phyloP scores from a whole-genome alignment of 2,329 filamentous ascomycete species.

The Nigrospora osmanthi region DNA sequence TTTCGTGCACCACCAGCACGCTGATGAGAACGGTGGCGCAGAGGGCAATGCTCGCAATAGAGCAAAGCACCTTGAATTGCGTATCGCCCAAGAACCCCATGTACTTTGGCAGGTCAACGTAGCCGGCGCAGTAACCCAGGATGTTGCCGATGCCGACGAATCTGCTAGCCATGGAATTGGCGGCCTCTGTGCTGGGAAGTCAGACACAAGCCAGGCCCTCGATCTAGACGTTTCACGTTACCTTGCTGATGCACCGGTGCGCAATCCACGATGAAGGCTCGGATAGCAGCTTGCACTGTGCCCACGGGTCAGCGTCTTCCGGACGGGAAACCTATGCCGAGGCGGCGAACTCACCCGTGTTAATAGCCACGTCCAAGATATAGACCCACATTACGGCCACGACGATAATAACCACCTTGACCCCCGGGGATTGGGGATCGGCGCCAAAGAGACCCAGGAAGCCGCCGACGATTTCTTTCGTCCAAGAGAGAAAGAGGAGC shows the following conservation, averaged over 20 bases:
- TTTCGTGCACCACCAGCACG: constrained; percentile 62
- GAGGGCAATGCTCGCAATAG: constrained; percentile 72
- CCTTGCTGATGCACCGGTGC: constrained; percentile 84
- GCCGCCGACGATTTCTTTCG: constrained; percentile 62
- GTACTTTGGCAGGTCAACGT: constrained; percentile 66
- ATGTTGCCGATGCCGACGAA: constrained; percentile 86
- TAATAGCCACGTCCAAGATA: constrained; percentile 88
- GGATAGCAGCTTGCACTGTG: constrained; percentile 77
- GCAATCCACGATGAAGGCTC: constrained; percentile 90
- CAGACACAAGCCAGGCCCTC: constrained; percentile 3
- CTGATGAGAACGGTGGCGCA: constrained; percentile 63
- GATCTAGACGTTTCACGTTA: constrained; percentile 11
- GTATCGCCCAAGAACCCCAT: constrained; percentile 76
- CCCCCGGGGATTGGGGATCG: constrained; percentile 53
- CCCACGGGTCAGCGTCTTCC: not conserved
- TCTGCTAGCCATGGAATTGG: constrained; percentile 90
- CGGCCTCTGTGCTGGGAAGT: constrained; percentile 48
- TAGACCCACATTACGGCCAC: constrained; percentile 84
- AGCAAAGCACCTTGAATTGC: constrained; percentile 89
- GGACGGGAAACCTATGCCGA: not conserved
- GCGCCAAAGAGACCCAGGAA: constrained; percentile 65
- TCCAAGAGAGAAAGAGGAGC: constrained; percentile 66
- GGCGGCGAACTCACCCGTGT: constrained; percentile 55
- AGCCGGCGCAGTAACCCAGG: constrained; percentile 80
- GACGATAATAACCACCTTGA: constrained; percentile 61